Evolutionary conservation across 805 yeast species (phyloP).

Genomic region (Scheffersomyces stipitis): DNA sequence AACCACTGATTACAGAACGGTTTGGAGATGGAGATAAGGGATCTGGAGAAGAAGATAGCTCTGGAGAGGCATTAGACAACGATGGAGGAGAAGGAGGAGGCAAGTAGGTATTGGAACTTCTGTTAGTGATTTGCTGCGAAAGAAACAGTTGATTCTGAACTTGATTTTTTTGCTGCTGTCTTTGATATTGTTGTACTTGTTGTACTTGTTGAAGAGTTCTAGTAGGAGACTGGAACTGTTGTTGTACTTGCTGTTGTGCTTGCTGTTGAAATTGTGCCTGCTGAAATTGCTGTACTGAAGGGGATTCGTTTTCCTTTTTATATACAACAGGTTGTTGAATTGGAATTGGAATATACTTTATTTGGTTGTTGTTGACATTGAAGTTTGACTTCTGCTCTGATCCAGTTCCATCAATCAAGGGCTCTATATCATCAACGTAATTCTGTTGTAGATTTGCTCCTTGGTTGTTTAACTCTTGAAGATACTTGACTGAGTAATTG

Average conservation of each 20-base stretch:
- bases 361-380: slow-evolving; percentile 1
- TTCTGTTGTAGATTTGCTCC: slow-evolving; percentile 7
- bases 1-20: slow-evolving; percentile 5
- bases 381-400: background rate
- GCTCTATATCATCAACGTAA: slow-evolving; percentile 39
- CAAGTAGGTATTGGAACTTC: slow-evolving; percentile 23
- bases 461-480: slow-evolving; percentile 28
- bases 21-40: slow-evolving; percentile 34
- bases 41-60: slow-evolving; percentile 39
- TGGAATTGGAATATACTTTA: slow-evolving; percentile 42
- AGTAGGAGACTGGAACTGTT: slow-evolving; percentile 3
- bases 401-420: slow-evolving; percentile 17
- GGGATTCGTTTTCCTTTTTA: slow-evolving; percentile 9
- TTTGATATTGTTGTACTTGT: slow-evolving; percentile 1
- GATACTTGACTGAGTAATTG: slow-evolving; percentile 42
- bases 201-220: slow-evolving; percentile 8
- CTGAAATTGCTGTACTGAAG: background rate
- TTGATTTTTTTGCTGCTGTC: background rate
- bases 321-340: slow-evolving; percentile 32
- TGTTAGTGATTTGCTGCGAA: slow-evolving; percentile 6
- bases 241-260: slow-evolving; percentile 9
- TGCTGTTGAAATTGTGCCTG: slow-evolving; percentile 6
- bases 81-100: slow-evolving; percentile 40
- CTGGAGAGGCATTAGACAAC: slow-evolving; percentile 35
- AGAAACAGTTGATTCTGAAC: background rate